These are phyloP conservation scores for Candida anglica DNA, from an alignment of 805 yeast genomes.

Conservation along the genomic window DNA sequence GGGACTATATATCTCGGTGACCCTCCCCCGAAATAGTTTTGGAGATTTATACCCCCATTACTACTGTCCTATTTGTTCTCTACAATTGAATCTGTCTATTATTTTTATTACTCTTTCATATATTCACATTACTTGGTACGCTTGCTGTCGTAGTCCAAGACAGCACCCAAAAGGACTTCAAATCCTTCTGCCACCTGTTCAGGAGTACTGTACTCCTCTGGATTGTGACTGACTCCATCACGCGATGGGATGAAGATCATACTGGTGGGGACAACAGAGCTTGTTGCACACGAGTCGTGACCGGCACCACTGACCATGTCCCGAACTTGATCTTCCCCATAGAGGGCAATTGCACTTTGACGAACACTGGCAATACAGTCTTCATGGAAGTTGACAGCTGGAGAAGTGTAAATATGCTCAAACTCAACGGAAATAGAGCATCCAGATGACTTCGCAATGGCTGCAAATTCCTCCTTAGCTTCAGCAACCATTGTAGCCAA, in stretches of 20 bases:
- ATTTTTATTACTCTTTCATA: too few relatives aligned
- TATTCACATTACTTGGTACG: conserved; percentile 1
- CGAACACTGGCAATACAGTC: conserved; percentile 48
- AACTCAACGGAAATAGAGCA: conserved; percentile 33
- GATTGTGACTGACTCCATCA: conserved; percentile 66
- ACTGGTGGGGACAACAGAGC: conserved; percentile 57
- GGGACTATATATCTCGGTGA: too few relatives aligned
- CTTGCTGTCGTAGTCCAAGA: conserved; percentile 24
- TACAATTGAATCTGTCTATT: too few relatives aligned
- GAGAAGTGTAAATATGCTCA: conserved; percentile 44
- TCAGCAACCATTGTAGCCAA: conserved; percentile 34
- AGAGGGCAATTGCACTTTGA: conserved; percentile 47
- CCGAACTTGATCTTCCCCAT: conserved; percentile 40
- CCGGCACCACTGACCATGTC: conserved; percentile 68
- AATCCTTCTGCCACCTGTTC: conserved; percentile 62
- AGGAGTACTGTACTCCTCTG: conserved; percentile 61
- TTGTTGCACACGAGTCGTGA: conserved; percentile 65
- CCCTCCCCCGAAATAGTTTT: too few relatives aligned
- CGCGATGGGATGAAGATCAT: conserved; percentile 71
- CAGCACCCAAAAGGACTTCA: conserved; percentile 48
- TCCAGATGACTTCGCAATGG: conserved; percentile 27
- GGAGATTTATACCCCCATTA: too few relatives aligned
- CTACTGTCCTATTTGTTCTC: too few relatives aligned
- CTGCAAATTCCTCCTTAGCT: conserved; percentile 30
- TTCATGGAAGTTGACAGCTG: conserved; percentile 57